Conservation (phyloP, 2,329 filamentous ascomycete species). For the Ascocoryne sarcoides region DNA sequence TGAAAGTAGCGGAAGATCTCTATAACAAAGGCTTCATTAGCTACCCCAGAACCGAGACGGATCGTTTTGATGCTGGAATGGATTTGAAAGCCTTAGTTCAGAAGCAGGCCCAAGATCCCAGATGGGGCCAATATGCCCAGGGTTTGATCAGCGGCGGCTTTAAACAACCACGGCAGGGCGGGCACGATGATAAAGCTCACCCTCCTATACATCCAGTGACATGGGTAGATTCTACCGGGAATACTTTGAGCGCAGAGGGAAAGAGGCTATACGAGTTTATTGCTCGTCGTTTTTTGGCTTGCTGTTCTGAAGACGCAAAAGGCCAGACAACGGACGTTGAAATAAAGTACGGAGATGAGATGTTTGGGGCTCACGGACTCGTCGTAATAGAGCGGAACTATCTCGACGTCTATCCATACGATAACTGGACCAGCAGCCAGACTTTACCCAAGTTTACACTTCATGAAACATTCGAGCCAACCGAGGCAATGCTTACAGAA, state of each 20-base stretch:
- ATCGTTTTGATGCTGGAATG: conserved; percentile 87
- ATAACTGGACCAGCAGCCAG: conserved; percentile 87
- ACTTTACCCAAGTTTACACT: conserved; percentile 70
- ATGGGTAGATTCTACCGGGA: conserved; percentile 58
- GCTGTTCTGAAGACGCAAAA: conserved; percentile 88
- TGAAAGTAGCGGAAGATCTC: conserved; percentile 76
- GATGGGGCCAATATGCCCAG: conserved; percentile 78
- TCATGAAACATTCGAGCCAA: conserved; percentile 78
- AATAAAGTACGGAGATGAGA: conserved; percentile 73
- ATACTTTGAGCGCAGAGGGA: conserved; percentile 58
- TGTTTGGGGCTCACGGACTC: conserved; percentile 74
- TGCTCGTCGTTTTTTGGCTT: conserved; percentile 82
- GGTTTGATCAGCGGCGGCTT: conserved; percentile 68
- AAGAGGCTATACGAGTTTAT: conserved; percentile 86
- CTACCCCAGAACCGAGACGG: conserved; percentile 94
- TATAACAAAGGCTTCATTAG: conserved; percentile 96
- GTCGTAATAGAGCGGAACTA: conserved; percentile 86
- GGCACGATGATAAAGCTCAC: conserved; percentile 92
- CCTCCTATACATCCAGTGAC: conserved; percentile 93
- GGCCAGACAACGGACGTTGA: conserved; percentile 83
- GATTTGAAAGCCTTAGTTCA: conserved; percentile 70
- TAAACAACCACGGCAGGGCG: conserved; percentile 69
- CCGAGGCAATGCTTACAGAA: conserved; percentile 79
- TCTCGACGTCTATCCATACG: conserved; percentile 90
- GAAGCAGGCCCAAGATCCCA: conserved; percentile 68